Evolutionary conservation across 2,329 filamentous ascomycete genomes (phyloP), one percentile per base, ranked within the genome.

Genomic region (Apiospora marii): DNA sequence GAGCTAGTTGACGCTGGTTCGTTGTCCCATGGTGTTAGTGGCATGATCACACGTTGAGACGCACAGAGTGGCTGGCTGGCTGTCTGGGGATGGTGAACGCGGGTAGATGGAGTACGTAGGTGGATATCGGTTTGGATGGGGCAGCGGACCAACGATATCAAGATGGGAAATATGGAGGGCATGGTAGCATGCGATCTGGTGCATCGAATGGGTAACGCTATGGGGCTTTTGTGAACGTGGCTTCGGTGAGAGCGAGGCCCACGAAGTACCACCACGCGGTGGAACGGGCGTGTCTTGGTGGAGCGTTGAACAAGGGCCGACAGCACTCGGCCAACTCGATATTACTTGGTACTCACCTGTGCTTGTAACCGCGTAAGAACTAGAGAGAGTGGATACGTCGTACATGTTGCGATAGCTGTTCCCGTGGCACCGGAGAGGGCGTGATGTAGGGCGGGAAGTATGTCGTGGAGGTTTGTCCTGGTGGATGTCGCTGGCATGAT

Each of bases 281-380:
- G 58, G 58, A 41, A 64, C 58, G 19, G 58, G 19, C 34, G 10
- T 64, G 34, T 64, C 30, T 37, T 61, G n/a, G 58, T 64, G 58
- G 58, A 41, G 5, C 41, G 58, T 64, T 37, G 34, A 64, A 64
- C 30, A 64, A n/a, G 10, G 30, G 12, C 34, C n/a, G 34, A 41
- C 10, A 27, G 30, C 10, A 61, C 53, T 61, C 30, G 30, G 30
- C 53, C 12, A 61, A 8, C 30, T 16, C 37, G 30, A 61, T 61
- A 37, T 58, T 37, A 34, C 34, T 68, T 34, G 51, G 67, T 41
- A 70, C 68, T 16, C 37, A 73, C 72, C 83, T 96, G 94, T 3
- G 94, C 92, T 82, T 97, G 94, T 67, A 97, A 87, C 41, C 94
- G 90, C 37, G 94, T 95, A 71, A 94, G 92, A 74, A 96, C 90